A percentile compares a stretch with the other conserved stretches of the same genome.
phyloP scores from a whole-genome alignment of 1,284 basidiomycete genomes.

The Inonotus hispidus region DNA sequence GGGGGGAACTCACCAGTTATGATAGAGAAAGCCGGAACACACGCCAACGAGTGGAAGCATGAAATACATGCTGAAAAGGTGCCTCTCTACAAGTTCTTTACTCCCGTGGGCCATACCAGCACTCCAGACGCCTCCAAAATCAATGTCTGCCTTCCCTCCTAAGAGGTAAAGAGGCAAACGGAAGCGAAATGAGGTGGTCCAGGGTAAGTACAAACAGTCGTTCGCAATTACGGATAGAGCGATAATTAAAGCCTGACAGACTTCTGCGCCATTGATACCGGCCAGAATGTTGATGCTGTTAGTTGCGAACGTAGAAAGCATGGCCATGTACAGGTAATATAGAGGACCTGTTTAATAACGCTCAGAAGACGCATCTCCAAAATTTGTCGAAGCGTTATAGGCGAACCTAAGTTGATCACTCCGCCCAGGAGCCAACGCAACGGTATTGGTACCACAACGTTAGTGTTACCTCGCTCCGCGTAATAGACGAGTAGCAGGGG shows the following conservation, averaged over 20 bases:
- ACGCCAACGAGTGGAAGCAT: conserved; percentile 93
- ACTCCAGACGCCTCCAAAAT: conserved; percentile 71
- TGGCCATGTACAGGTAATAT: conserved; percentile 95
- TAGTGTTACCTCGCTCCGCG: conserved; percentile 88
- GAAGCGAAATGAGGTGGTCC: conserved; percentile 55
- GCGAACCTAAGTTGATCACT: conserved; percentile 83
- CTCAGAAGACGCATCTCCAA: neutral
- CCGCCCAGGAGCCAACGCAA: conserved; percentile 67
- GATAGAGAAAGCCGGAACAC: conserved; percentile 84
- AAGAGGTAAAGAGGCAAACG: conserved; percentile 65
- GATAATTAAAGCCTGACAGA: conserved; percentile 90
- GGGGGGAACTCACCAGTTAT: conserved; percentile 74
- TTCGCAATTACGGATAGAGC: conserved; percentile 88
- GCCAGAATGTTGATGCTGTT: conserved; percentile 99
- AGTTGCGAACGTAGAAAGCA: conserved; percentile 94
- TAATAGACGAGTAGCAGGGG: conserved; percentile 96
- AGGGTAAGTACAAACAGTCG: conserved; percentile 88
- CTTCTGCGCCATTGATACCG: conserved; percentile 96
- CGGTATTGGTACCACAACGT: conserved; percentile 90
- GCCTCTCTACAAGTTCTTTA: conserved; percentile 82
- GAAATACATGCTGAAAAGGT: conserved; percentile 93
- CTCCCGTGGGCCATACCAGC: conserved; percentile 85
- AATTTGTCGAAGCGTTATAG: conserved; percentile 9
- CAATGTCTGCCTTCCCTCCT: conserved; percentile 58
- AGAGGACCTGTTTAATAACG: conserved; percentile 60